Conservation (phyloP, 805 yeast genomes). For the Maudiozyma serrabonitensis region DNA sequence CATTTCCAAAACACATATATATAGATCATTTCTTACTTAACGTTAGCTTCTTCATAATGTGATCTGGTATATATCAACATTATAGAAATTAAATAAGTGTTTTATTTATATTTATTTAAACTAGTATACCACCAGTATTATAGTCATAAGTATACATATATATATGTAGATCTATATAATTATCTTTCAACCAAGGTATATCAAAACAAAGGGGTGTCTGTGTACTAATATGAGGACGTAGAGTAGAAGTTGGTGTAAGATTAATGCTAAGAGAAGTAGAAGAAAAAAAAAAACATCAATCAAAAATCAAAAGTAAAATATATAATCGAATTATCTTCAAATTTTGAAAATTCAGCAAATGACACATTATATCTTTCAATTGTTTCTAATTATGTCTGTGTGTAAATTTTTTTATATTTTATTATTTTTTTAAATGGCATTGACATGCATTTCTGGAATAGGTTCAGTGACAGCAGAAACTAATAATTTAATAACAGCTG, state of each 20-base stretch:
- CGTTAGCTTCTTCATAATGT: too few species aligned
- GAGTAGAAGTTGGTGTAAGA: not conserved
- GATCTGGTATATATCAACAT: too few species aligned
- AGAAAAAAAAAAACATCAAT: not conserved
- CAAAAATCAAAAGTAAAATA: not conserved
- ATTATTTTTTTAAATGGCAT: conserved; percentile 35
- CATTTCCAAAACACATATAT: too few species aligned
- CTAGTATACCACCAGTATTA: not conserved
- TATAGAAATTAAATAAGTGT: not conserved
- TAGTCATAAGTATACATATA: not conserved
- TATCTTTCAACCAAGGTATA: not conserved
- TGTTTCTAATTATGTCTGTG: not conserved
- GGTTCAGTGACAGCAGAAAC: conserved; percentile 74
- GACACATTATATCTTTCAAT: too few species aligned
- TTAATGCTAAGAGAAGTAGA: not conserved
- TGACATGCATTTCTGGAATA: conserved; percentile 72
- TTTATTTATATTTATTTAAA: not conserved
- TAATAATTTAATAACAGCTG: conserved; percentile 61
- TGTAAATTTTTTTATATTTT: not conserved
- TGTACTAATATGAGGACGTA: too few species aligned
- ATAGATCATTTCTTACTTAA: too few species aligned
- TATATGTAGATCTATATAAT: not conserved
- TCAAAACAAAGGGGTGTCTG: too few species aligned
- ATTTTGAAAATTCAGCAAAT: too few species aligned
- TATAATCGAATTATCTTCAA: too few species aligned